Base-by-base conservation (phyloP, 345 rosid species). In the Hibiscus tridactylites region DNA sequence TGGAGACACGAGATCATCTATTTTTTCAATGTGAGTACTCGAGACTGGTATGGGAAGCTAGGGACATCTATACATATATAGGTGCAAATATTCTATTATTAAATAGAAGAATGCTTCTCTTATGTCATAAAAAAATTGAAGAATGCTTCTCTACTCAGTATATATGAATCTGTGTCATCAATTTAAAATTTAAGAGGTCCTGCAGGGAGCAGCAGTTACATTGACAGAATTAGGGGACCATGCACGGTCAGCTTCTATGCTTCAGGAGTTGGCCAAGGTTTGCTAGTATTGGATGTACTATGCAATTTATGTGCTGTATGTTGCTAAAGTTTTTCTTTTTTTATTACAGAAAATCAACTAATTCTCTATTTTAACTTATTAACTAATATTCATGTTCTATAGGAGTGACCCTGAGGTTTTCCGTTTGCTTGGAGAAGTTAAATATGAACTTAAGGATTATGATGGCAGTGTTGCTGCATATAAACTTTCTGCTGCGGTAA, bases 191-290 rank as follows among this genome's bases (percentile, higher is more conserved):
- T n/a, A n/a, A n/a, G n/a, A n/a, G n/a, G n/a, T 59, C 74, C 73
- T 87, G 85, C 83, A 94, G 98, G 97, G 96, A 44, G 90, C 96
- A 75, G 95, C 95, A 61, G 95, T 94, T 73, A 87, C 95, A 49
- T 81, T 90, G 80, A 84, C 85, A 60, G 91, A 91, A 78, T 77
- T 94, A 71, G 98, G 98, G 79, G 95, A 90, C 54, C 90, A 88
- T 77, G 64, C 86, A 46, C 82, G 74, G 68, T 96, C 97, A 57
- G 83, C 82, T 61, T 67, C 83, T 70, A 81, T 85, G 65, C 93
- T 94, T 56, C 90, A 91, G 80, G 88, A 91, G 73, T 72, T 94
- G 83, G 83, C 85, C 33, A 88, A 90, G 96, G 97, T 94, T 87
- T 83, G 79, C 65, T 24, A 67, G 31, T 63, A 21, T 78, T 69